Percentiles rank a stretch among this genome's conserved stretches.
Conservation (phyloP, 2,329 filamentous ascomycete genomes). For the Fusarium secorum region DNA sequence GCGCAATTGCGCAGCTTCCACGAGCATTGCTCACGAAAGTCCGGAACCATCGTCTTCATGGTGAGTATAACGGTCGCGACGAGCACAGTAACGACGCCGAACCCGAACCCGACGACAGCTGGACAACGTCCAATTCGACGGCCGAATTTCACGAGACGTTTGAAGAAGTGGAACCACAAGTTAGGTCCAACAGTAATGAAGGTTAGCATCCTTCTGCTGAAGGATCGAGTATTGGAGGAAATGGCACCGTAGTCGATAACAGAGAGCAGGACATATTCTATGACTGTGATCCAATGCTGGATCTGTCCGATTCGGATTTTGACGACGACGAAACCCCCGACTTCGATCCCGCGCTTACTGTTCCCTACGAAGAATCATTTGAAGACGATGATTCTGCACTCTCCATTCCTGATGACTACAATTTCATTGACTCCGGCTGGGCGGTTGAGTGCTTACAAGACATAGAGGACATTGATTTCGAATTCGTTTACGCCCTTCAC, state of each 20-base stretch:
- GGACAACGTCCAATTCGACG: constrained; percentile 12
- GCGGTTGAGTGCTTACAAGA: constrained; percentile 86
- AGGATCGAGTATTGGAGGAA: not conserved
- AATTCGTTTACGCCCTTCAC: constrained; percentile 97
- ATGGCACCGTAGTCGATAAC: not conserved
- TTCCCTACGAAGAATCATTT: constrained; percentile 56
- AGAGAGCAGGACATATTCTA: constrained; percentile 29
- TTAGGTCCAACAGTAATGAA: not conserved
- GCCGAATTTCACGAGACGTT: constrained; percentile 15
- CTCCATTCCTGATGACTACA: constrained; percentile 62
- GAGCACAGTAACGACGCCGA: constrained; percentile 46
- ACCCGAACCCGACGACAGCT: constrained; percentile 7
- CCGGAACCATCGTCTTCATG: constrained; percentile 56
- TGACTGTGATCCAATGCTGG: constrained; percentile 18
- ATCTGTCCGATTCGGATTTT: constrained; percentile 11
- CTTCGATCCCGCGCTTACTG: constrained; percentile 46
- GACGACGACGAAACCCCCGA: constrained; percentile 34
- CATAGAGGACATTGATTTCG: constrained; percentile 99
- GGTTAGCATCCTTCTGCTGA: constrained; percentile 35
- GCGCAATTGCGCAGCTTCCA: constrained; percentile 31
- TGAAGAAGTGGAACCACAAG: not conserved
- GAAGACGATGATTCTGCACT: constrained; percentile 61
- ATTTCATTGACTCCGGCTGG: constrained; percentile 77
- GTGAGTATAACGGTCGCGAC: constrained; percentile 54
- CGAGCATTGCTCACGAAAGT: constrained; percentile 20